A percentile compares a stretch with the other conserved stretches of the same genome.
Conservation (phyloP, 371 early-diverging fungal genomes). For the Mortierella sp. region DNA sequence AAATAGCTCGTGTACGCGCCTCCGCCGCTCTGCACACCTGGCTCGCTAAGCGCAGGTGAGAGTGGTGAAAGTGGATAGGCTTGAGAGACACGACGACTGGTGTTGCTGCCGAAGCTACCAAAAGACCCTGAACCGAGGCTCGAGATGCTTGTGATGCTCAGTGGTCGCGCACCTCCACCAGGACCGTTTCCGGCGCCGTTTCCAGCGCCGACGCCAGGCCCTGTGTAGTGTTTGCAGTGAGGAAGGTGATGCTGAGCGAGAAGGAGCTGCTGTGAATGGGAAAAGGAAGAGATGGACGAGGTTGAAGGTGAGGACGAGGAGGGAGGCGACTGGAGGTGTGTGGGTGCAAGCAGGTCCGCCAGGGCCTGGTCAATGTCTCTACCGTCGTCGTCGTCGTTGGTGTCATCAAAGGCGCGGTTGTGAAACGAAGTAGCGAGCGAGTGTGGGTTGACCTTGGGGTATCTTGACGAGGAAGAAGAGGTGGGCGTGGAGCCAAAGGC, state of each 20-base stretch:
- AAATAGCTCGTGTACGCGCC: conserved; percentile 25
- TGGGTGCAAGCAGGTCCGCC: conserved; percentile 27
- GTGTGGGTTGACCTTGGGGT: conserved; percentile 34
- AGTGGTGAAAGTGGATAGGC: conserved; percentile 37
- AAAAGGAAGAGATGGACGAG: too few species aligned
- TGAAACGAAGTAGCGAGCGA: conserved; percentile 9
- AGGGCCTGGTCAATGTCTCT: conserved; percentile 41
- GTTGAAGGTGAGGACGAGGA: neutral
- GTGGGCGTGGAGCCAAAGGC: conserved; percentile 1
- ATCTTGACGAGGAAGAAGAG: conserved; percentile 19
- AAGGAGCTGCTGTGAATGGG: neutral
- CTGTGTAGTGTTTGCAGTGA: conserved; percentile 21
- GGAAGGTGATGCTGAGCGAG: conserved; percentile 9
- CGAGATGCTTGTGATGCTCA: conserved; percentile 44
- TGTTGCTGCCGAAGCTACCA: conserved; percentile 26
- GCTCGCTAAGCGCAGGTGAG: conserved; percentile 34
- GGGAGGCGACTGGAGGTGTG: conserved; percentile 15
- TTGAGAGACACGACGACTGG: conserved; percentile 44
- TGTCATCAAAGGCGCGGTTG: conserved; percentile 5
- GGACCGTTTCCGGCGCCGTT: neutral
- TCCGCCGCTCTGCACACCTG: neutral
- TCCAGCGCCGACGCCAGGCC: neutral
- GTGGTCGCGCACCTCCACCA: conserved; percentile 19
- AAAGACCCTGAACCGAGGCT: conserved; percentile 38
- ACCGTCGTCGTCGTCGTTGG: conserved; percentile 26